A percentile compares a stretch with the other conserved stretches of the same genome.
Evolutionary conservation across 306 rosid species (phyloP).

Genomic region (Potentilla sterilis): DNA sequence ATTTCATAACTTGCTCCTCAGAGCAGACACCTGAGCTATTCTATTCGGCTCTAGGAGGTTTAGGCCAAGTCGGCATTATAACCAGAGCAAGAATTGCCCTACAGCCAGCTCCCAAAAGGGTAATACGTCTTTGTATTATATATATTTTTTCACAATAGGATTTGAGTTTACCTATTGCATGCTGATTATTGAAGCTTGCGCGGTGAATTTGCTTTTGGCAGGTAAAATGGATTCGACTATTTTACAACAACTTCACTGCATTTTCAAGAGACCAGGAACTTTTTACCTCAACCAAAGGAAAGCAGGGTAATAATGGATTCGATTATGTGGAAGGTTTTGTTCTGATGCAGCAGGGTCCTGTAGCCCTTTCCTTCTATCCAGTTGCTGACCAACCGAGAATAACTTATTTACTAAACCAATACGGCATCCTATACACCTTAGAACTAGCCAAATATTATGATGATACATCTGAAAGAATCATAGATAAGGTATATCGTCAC

Average conservation of each 20-base stretch:
- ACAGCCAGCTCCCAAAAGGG: slow-evolving; percentile 62
- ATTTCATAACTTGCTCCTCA: slow-evolving; percentile 60
- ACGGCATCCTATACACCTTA: slow-evolving; percentile 53
- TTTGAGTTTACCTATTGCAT: background rate
- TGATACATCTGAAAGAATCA: slow-evolving; percentile 13
- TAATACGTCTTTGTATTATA: slow-evolving; percentile 7
- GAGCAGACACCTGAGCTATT: slow-evolving; percentile 49
- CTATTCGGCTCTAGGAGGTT: slow-evolving; percentile 74
- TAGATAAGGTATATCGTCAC: slow-evolving; percentile 44
- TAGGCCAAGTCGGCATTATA: slow-evolving; percentile 89
- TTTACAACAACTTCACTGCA: slow-evolving; percentile 55
- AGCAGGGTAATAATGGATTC: slow-evolving; percentile 28
- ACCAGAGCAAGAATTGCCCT: slow-evolving; percentile 84
- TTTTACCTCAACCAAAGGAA: slow-evolving; percentile 42
- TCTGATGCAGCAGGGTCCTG: slow-evolving; percentile 43
- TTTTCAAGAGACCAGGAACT: slow-evolving; percentile 69
- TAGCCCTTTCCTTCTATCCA: slow-evolving; percentile 68
- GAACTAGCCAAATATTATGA: slow-evolving; percentile 64
- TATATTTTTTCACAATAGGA: background rate
- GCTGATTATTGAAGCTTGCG: background rate
- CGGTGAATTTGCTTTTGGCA: slow-evolving; percentile 21
- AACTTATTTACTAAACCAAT: slow-evolving; percentile 40
- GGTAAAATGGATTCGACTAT: slow-evolving; percentile 69
- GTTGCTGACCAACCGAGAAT: slow-evolving; percentile 46
- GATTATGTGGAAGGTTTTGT: slow-evolving; percentile 72